These are phyloP conservation scores for Paecilomyces fulvus DNA, from an alignment of 2,329 filamentous ascomycete species.

Conservation along the genomic window DNA sequence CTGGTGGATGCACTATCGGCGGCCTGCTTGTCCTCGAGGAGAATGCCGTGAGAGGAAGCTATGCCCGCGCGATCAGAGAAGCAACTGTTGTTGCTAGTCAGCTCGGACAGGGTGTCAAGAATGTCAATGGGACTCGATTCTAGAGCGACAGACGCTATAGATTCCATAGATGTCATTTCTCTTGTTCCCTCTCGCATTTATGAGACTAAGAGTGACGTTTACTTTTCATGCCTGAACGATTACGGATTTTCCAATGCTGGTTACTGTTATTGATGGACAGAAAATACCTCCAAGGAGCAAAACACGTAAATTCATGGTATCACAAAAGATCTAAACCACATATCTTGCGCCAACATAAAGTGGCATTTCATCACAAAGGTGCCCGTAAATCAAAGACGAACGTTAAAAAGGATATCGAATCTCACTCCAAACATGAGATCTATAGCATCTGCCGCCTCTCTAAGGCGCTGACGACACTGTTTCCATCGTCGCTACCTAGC, in stretches of 20 bases:
- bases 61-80: constrained; percentile 50
- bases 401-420: background rate
- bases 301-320: background rate
- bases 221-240: background rate
- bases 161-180: background rate
- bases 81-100: constrained; percentile 51
- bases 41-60: constrained; percentile 44
- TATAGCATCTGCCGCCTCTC: constrained; percentile 23
- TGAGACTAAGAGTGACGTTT: background rate
- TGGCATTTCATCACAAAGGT: background rate
- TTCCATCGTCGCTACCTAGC: constrained; percentile 25
- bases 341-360: background rate
- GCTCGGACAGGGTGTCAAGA: constrained; percentile 46
- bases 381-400: background rate
- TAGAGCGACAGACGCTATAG: constrained; percentile 1
- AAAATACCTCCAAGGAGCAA: background rate
- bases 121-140: constrained; percentile 38
- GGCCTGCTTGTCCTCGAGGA: constrained; percentile 54
- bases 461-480: constrained; percentile 23
- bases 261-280: background rate
- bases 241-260: background rate
- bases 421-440: background rate
- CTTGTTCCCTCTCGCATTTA: background rate
- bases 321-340: background rate
- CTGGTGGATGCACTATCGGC: constrained; percentile 56